Evolutionary conservation across 495 filamentous ascomycete species (phyloP).

Genomic region (Hypomontagnella submonticulosa): DNA sequence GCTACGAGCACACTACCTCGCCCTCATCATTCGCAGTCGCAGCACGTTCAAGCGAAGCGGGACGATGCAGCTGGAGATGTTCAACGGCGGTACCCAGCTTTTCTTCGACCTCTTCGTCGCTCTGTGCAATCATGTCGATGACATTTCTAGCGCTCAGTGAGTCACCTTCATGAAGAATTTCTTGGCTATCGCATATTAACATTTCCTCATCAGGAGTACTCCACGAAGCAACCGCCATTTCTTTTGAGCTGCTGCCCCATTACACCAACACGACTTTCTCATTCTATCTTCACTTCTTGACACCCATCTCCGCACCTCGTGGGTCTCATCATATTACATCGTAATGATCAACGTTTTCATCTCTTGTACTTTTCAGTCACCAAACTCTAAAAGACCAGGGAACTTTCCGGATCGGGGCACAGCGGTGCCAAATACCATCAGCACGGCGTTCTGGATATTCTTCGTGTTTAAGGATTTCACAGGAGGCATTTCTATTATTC

Average conservation of each 20-base stretch:
- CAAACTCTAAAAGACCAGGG: constrained; percentile 8
- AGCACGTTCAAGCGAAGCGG: constrained; percentile 91
- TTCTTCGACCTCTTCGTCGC: constrained; percentile 96
- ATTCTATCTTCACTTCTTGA: constrained; percentile 31
- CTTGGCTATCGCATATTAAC: not conserved
- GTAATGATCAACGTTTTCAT: constrained; percentile 45
- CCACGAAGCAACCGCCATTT: constrained; percentile 55
- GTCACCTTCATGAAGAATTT: constrained; percentile 22
- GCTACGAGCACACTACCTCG: constrained; percentile 89
- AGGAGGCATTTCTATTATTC: not conserved
- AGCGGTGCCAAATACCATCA: constrained; percentile 38
- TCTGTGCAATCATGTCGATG: constrained; percentile 87
- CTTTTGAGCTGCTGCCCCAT: constrained; percentile 30
- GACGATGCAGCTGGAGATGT: constrained; percentile 98
- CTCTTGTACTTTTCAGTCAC: constrained; percentile 19
- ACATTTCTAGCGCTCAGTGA: constrained; percentile 63
- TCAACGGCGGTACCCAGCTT: constrained; percentile 77
- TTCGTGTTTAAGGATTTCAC: constrained; percentile 3
- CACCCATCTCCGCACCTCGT: constrained; percentile 5
- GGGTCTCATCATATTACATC: constrained; percentile 28
- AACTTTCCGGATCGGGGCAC: constrained; percentile 30
- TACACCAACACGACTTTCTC: constrained; percentile 19
- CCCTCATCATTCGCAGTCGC: constrained; percentile 86
- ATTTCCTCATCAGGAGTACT: constrained; percentile 44
- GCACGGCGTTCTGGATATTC: constrained; percentile 36